Evolutionary conservation across 805 yeast species (phyloP), one percentile per base, ranked within the genome.

Genomic region (Huiozyma sinensis): DNA sequence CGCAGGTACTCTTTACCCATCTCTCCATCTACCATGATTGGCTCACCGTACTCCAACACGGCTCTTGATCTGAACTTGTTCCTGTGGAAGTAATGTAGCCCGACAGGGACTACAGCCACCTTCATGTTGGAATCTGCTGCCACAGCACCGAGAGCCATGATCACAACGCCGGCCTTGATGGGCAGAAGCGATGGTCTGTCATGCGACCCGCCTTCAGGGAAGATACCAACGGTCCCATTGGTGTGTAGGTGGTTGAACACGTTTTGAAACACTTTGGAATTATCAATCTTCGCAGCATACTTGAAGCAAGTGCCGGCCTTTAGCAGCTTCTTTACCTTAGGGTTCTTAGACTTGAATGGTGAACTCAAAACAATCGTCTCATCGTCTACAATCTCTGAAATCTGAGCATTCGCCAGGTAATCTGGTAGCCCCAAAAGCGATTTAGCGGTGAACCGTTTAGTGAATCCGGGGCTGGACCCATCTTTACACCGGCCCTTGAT

Each of bases 121-220:
- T 83, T 75, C 61, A 87, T 77, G 29, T 71, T 68, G 0, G 92
- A 88, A 50, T 83, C 76, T 39, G 79, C 74, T 24, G 83, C 86
- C 70, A 85, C 76, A 0, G 97, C 95, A 11, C 97, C 97, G 13
- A 90, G 68, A 0, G 97, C 97, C 97, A 90, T 90, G 44, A 90
- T 83, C 2, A 96, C 96, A 7, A 92, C 97, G 49, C 98, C 98
- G 1, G 97, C 96, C 60, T 92, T 90, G 52, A 90, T 69, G 0
- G 98, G 98, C 41, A 90, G 71, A 52, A 90, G 65, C 50, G 87
- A 94, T 0, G 97, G 80, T 52, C 98, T 73, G 62, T 90, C 98
- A 57, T 90, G 98, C 9, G 96, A 87, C 1, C 98, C 98, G 47
- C 98, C 98, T 68, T 92, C 98, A 7, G 98, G 97, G 67, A 88